Percentiles rank a stretch among this genome's conserved stretches.
Conservation (phyloP, 768 basidiomycete species). For the Suillus variegatus region DNA sequence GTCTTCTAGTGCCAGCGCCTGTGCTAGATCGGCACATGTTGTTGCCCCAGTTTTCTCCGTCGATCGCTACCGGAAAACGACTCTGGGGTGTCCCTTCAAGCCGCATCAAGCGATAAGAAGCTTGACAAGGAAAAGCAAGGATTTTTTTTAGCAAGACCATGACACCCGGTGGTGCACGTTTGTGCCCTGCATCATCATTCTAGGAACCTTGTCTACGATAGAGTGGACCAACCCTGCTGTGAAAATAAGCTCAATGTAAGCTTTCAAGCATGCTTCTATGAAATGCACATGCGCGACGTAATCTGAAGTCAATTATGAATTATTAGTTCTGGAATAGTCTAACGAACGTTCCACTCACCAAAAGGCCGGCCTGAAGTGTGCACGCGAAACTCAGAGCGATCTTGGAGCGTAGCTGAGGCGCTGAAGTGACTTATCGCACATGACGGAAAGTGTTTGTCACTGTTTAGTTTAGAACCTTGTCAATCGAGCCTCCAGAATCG, state of each 20-base stretch:
- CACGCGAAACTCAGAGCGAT: not conserved
- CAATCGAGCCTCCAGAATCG: not conserved
- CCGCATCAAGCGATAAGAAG: not conserved
- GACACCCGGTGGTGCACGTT: not conserved
- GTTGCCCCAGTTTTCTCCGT: not conserved
- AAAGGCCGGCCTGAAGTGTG: not conserved
- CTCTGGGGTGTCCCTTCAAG: not conserved
- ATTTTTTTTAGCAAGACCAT: not conserved
- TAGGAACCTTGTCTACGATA: not conserved
- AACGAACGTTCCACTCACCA: not conserved
- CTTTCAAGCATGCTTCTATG: constrained; percentile 1
- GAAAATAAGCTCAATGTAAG: constrained; percentile 2
- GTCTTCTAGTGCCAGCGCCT: not conserved
- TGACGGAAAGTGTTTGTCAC: not conserved
- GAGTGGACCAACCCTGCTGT: constrained; percentile 4
- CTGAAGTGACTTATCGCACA: not conserved
- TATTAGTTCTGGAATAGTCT: not conserved
- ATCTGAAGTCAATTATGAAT: not conserved
- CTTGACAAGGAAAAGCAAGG: not conserved
- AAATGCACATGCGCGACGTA: not conserved
- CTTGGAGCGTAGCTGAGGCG: not conserved
- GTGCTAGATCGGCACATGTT: not conserved
- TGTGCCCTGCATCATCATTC: constrained; percentile 4
- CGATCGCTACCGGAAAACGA: not conserved
- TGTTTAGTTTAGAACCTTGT: constrained; percentile 2